phyloP scores from a whole-genome alignment of 805 yeast species.

The Kodamaea sagamina region DNA sequence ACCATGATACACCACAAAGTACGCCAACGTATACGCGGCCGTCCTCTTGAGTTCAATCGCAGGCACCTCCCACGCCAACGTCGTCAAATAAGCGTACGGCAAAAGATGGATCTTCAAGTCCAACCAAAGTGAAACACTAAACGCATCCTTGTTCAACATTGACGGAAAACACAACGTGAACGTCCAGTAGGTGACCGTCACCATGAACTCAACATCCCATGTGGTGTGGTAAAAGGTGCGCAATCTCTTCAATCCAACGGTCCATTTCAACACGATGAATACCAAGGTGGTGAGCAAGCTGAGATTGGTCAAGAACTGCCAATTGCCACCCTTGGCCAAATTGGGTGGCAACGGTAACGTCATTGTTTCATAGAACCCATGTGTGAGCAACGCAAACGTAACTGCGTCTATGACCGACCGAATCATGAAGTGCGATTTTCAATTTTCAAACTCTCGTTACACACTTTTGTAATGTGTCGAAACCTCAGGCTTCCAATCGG shows the following conservation, averaged over 20 bases:
- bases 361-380: slow-evolving; percentile 19
- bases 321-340: slow-evolving; percentile 24
- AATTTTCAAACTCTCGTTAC: slow-evolving; percentile 46
- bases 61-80: slow-evolving; percentile 7
- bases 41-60: neutral
- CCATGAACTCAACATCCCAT: slow-evolving; percentile 25
- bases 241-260: neutral
- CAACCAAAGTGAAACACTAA: slow-evolving; percentile 19
- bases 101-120: slow-evolving; percentile 30
- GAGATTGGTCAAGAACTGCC: slow-evolving; percentile 28
- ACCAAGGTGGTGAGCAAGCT: slow-evolving; percentile 16
- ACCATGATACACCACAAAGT: slow-evolving; percentile 19
- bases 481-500: slow-evolving; percentile 74
- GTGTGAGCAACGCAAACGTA: slow-evolving; percentile 7
- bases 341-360: slow-evolving; percentile 22
- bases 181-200: slow-evolving; percentile 27
- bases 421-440: neutral
- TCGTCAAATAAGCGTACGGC: slow-evolving; percentile 24
- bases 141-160: slow-evolving; percentile 19
- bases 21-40: slow-evolving; percentile 4
- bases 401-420: slow-evolving; percentile 3
- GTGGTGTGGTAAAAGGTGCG: slow-evolving; percentile 14
- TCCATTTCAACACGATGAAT: slow-evolving; percentile 10
- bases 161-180: slow-evolving; percentile 19
- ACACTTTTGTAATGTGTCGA: slow-evolving; percentile 61